Conservation (phyloP, 345 rosid genomes). For the Aethionema arabicum region DNA sequence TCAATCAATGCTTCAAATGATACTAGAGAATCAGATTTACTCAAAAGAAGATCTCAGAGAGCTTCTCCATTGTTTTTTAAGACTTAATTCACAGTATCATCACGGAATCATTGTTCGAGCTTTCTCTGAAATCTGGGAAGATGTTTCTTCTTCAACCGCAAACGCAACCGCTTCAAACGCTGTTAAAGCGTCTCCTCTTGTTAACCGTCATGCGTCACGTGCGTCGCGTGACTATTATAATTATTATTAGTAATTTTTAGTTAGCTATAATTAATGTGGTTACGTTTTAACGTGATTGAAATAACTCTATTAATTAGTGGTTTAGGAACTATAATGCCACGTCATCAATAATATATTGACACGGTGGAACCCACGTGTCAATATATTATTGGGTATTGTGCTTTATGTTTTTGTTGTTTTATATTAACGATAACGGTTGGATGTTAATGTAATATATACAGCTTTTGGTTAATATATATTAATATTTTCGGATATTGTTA, state of each 20-base stretch:
- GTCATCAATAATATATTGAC: conserved; percentile 4
- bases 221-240: conserved; percentile 26
- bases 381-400: conserved; percentile 1
- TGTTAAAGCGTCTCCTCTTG: conserved; percentile 18
- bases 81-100: conserved; percentile 65
- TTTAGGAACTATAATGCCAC: neutral
- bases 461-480: too few species aligned
- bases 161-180: conserved; percentile 7
- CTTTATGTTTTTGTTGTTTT: neutral
- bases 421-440: too few species aligned
- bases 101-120: conserved; percentile 75
- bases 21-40: conserved; percentile 82
- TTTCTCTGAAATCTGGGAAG: conserved; percentile 90
- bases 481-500: too few species aligned
- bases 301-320: neutral
- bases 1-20: conserved; percentile 95
- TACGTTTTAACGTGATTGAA: conserved; percentile 18
- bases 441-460: too few species aligned
- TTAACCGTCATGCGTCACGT: conserved; percentile 13
- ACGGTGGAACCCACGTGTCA: conserved; percentile 9
- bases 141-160: conserved; percentile 35
- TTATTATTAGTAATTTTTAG: conserved; percentile 8
- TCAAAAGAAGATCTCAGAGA: conserved; percentile 71
- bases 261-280: neutral
- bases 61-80: conserved; percentile 72